Percentiles rank a stretch among this genome's conserved stretches.
Conservation (phyloP, 2,329 filamentous ascomycete species). For the Colletotrichum endophyticum region DNA sequence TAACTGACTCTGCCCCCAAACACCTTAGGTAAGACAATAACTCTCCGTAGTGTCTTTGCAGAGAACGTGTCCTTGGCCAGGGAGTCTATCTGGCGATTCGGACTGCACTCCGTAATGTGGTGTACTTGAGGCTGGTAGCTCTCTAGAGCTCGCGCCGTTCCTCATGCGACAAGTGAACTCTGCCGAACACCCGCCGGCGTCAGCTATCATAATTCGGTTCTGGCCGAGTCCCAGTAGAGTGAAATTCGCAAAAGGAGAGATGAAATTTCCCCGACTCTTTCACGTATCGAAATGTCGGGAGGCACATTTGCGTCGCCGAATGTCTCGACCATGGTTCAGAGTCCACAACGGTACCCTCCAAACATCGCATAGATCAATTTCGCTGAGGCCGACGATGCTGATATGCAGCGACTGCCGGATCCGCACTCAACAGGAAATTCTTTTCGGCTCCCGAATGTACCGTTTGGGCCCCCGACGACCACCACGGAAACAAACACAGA, state of each 20-base stretch:
- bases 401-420: neutral
- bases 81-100: neutral
- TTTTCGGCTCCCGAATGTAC: neutral
- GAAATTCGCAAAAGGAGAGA: neutral
- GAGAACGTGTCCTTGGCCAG: neutral
- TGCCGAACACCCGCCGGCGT: neutral
- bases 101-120: neutral
- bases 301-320: neutral
- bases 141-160: neutral
- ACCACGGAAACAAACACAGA: neutral
- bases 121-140: neutral
- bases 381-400: neutral
- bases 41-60: neutral
- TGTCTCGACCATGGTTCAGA: neutral
- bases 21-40: neutral
- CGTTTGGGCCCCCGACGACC: neutral
- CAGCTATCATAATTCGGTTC: conserved; percentile 3
- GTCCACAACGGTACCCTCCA: neutral
- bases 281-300: neutral
- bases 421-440: neutral
- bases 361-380: neutral
- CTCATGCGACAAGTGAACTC: neutral
- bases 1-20: neutral
- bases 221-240: neutral
- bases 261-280: neutral